Evolutionary conservation across 1,284 basidiomycete species (phyloP), one percentile per base, ranked within the genome.

Genomic region (Exobasidium cylindrosporum): DNA sequence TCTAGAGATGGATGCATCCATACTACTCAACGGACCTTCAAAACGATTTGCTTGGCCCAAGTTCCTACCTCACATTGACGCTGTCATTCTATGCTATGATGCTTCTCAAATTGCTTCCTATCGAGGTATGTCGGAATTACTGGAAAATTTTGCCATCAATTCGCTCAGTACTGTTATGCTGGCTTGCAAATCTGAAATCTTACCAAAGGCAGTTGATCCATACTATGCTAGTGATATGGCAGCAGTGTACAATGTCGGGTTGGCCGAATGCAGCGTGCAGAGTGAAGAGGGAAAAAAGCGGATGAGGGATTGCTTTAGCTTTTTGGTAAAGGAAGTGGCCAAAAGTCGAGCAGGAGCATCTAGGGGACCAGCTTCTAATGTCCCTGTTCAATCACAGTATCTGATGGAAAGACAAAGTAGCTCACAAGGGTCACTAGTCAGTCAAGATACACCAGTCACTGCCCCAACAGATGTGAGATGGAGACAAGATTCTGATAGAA

Each of bases 171-270:
- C 70, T 26, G 73, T 76, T 28, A 75, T 76, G 73, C 69, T 76
- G 0, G 74, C 74, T 1, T 76, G 74, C 71, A 76, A 76, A 61
- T 76, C 74, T 11, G 74, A 76, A 21, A 67, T 75, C 6, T 57
- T 65, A 24, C 73, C 74, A 35, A 75, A 73, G 54, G 69, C 66
- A 13, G 66, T 76, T 54, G 73, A 76, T 58, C 74, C 74, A 17
- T 75, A 69, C 64, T 73, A 75, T 57, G 74, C 73, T 11, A 70
- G 70, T 58, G 74, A 76, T 57, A 73, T 76, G 71, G 74, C 74
- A 3, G 65, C 63, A 52, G 70, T 75, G 49, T 75, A 72, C 63
- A 72, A 72, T 29, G 74, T 75, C 30, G 74, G 74, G 13, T 66
- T 76, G 23, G 73, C 74, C 10, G 74, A 76, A 56, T 76, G 74